A percentile compares a stretch with the other conserved stretches of the same genome.
phyloP scores from a whole-genome alignment of 257 asterid genomes.

The Pogostemon cablin region DNA sequence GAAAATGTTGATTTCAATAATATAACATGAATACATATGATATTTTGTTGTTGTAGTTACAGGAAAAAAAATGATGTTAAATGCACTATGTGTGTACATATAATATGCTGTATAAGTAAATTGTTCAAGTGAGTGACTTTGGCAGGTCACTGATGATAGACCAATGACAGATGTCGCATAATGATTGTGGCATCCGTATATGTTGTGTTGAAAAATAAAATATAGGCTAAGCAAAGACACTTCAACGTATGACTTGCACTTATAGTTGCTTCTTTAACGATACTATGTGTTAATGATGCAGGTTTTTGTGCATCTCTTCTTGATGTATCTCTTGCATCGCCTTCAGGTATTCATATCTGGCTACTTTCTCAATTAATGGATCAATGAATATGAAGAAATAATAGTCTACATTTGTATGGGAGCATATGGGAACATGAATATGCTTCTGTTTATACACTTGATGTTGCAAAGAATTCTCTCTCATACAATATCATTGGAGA shows the following conservation, averaged over 20 bases:
- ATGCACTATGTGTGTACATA: background rate
- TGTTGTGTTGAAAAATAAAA: background rate
- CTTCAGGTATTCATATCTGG: constrained; percentile 75
- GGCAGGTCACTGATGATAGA: background rate
- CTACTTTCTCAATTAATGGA: constrained; percentile 28
- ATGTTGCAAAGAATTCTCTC: background rate
- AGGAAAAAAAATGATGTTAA: too few relatives aligned
- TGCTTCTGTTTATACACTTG: background rate
- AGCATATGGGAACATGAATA: constrained; percentile 15
- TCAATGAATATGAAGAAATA: background rate
- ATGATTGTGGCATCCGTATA: background rate
- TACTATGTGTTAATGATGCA: constrained; percentile 43
- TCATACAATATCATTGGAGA: background rate
- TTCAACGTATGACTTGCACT: background rate
- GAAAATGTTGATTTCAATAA: too few relatives aligned
- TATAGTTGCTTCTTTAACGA: constrained; percentile 31
- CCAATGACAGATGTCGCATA: background rate
- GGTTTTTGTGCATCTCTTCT: constrained; percentile 98
- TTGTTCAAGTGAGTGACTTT: background rate
- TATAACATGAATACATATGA: background rate
- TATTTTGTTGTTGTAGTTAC: background rate
- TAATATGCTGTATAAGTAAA: background rate
- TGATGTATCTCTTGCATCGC: constrained; percentile 98
- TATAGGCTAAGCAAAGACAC: constrained; percentile 4
- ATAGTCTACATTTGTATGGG: background rate